phyloP scores from a whole-genome alignment of 352 stramenopile genomes.

The Aphanomyces stellatus region DNA sequence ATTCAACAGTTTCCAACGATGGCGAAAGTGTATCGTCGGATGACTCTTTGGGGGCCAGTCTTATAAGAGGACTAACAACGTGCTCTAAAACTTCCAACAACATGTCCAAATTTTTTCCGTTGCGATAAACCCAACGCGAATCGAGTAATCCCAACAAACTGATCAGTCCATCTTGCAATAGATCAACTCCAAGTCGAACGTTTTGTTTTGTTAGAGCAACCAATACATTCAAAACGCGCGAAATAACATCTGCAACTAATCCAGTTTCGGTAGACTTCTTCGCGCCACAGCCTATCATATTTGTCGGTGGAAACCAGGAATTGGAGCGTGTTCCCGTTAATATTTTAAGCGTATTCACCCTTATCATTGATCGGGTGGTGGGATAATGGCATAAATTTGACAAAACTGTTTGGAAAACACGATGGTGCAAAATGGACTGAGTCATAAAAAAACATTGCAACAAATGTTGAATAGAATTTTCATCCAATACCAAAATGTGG shows the following conservation, averaged over 20 bases:
- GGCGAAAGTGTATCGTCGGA: slow-evolving; percentile 19
- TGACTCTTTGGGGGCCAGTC: slow-evolving; percentile 41
- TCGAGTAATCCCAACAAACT: slow-evolving; percentile 86
- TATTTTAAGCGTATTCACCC: slow-evolving; percentile 50
- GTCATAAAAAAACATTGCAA: slow-evolving; percentile 72
- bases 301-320: slow-evolving; percentile 43
- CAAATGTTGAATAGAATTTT: slow-evolving; percentile 52
- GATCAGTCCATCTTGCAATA: slow-evolving; percentile 31
- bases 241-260: slow-evolving; percentile 82
- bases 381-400: slow-evolving; percentile 77
- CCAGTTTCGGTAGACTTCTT: slow-evolving; percentile 24
- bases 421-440: slow-evolving; percentile 73
- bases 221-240: slow-evolving; percentile 82
- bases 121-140: slow-evolving; percentile 76
- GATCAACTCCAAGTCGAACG: slow-evolving; percentile 41
- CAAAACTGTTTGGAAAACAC: slow-evolving; percentile 67
- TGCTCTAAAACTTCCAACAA: slow-evolving; percentile 88
- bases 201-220: slow-evolving; percentile 88
- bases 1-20: slow-evolving; percentile 44
- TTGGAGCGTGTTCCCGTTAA: slow-evolving; percentile 37
- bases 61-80: slow-evolving; percentile 78
- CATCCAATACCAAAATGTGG: slow-evolving; percentile 54
- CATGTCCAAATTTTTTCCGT: slow-evolving; percentile 88
- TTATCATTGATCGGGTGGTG: slow-evolving; percentile 49
- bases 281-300: slow-evolving; percentile 46